A percentile compares a stretch with the other conserved stretches of the same genome.
phyloP scores from a whole-genome alignment of 805 yeast species.

The Millerozyma acaciae region DNA sequence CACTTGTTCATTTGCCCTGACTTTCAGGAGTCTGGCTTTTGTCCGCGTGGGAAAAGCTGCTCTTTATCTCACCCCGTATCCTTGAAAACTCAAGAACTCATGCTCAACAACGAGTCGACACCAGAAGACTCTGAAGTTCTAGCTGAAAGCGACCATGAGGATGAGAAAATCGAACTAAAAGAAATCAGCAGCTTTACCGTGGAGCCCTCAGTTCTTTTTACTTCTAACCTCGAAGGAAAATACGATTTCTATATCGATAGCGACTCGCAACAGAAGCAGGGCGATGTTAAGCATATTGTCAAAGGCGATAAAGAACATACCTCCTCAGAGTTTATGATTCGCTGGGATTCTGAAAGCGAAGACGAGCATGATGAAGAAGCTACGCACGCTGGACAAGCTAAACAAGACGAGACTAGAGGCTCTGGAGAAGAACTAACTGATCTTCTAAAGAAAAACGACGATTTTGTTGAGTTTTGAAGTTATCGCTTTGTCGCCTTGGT shows the following conservation, averaged over 20 bases:
- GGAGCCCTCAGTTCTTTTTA: slow-evolving; percentile 24
- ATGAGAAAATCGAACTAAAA: slow-evolving; percentile 5
- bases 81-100: slow-evolving; percentile 21
- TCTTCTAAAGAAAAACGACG: slow-evolving; percentile 20
- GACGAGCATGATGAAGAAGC: slow-evolving; percentile 1
- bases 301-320: slow-evolving; percentile 2
- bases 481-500: too few relatives aligned
- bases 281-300: background rate
- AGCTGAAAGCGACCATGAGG: slow-evolving; percentile 13
- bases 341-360: slow-evolving; percentile 11
- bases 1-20: slow-evolving; percentile 73
- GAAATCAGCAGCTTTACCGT: slow-evolving; percentile 32
- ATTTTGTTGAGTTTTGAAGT: slow-evolving; percentile 19
- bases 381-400: too few relatives aligned
- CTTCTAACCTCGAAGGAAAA: slow-evolving; percentile 14
- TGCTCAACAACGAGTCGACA: slow-evolving; percentile 15
- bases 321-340: slow-evolving; percentile 15
- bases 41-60: slow-evolving; percentile 53
- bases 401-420: slow-evolving; percentile 8
- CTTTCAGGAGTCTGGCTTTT: slow-evolving; percentile 54
- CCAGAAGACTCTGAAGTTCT: slow-evolving; percentile 14
- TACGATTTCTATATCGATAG: slow-evolving; percentile 25
- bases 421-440: slow-evolving; percentile 13
- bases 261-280: background rate
- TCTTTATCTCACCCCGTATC: slow-evolving; percentile 45